phyloP scores from a whole-genome alignment of 2,329 filamentous ascomycete species.

The Albifimbria verrucaria region DNA sequence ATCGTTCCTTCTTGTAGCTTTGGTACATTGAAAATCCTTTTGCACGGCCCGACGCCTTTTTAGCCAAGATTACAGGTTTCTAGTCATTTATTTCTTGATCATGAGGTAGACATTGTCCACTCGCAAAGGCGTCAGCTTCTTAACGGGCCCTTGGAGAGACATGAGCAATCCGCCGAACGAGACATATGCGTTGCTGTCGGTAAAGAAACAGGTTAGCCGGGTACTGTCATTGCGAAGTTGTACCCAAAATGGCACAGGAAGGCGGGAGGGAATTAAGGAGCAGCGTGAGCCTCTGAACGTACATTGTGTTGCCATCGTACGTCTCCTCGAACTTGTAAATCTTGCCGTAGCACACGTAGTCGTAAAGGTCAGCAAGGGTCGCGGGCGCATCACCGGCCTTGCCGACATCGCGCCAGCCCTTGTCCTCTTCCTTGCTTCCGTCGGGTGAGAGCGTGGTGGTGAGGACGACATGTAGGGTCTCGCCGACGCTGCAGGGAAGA shows the following conservation, averaged over 20 bases:
- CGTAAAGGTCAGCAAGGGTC: conserved; percentile 73
- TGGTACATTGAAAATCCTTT: not conserved
- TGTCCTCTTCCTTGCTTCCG: conserved; percentile 72
- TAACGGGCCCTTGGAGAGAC: conserved; percentile 89
- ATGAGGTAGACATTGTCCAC: conserved; percentile 94
- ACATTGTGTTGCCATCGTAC: conserved; percentile 80
- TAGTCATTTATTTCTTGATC: conserved; percentile 71
- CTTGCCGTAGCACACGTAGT: conserved; percentile 87
- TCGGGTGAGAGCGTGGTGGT: conserved; percentile 85
- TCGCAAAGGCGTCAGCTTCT: conserved; percentile 86
- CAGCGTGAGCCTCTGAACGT: no score
- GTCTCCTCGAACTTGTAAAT: conserved; percentile 85
- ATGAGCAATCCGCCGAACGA: conserved; percentile 92
- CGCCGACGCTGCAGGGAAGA: conserved; percentile 74
- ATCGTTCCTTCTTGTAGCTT: not conserved
- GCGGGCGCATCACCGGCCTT: conserved; percentile 51
- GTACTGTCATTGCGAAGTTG: no score
- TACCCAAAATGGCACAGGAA: not conserved
- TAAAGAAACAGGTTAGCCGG: conserved; percentile 4
- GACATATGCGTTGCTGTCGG: conserved; percentile 78
- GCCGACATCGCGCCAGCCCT: conserved; percentile 76
- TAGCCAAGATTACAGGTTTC: not conserved
- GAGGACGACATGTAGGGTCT: conserved; percentile 76
- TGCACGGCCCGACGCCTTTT: not conserved
- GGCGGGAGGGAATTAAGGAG: no score